Evolutionary conservation across 2,329 filamentous ascomycete species (phyloP).

Genomic region (Albifimbria verrucaria): DNA sequence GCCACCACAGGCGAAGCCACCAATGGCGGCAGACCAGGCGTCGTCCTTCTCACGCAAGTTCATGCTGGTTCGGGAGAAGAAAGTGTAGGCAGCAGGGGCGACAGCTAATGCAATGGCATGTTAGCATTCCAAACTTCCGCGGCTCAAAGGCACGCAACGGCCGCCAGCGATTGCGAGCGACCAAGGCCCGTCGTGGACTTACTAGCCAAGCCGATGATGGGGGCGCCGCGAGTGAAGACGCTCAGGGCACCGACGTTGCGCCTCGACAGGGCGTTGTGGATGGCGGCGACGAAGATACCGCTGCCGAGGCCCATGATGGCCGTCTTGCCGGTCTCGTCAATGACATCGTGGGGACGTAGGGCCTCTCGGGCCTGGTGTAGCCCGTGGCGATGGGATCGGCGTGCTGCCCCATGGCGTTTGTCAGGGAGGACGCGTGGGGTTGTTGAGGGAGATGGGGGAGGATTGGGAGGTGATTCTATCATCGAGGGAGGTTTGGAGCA

Average conservation of each 20-base stretch:
- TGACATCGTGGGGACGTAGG: conserved; percentile 72
- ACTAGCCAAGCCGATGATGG: conserved; percentile 58
- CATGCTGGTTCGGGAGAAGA: conserved; percentile 71
- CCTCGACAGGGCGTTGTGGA: conserved; percentile 84
- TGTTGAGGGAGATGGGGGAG: conserved; percentile 15
- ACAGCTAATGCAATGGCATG: conserved; percentile 31
- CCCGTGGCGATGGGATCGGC: conserved; percentile 22
- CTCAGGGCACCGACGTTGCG: conserved; percentile 78
- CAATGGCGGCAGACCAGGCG: conserved; percentile 68
- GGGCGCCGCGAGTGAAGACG: conserved; percentile 75
- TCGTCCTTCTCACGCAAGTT: conserved; percentile 87
- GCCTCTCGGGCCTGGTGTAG: conserved; percentile 17
- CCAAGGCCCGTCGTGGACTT: conserved; percentile 12
- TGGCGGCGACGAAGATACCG: conserved; percentile 70
- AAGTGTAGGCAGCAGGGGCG: conserved; percentile 69
- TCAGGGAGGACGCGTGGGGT: conserved; percentile 5
- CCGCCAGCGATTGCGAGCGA: neutral
- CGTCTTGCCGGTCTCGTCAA: conserved; percentile 63
- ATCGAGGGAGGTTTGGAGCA: conserved; percentile 20
- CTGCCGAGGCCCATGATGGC: conserved; percentile 61
- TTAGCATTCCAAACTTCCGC: conserved; percentile 14
- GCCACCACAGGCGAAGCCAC: conserved; percentile 72
- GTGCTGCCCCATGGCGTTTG: conserved; percentile 30
- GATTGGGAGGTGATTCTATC: conserved; percentile 11
- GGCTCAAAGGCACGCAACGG: conserved; percentile 13